phyloP scores from a whole-genome alignment of 495 filamentous ascomycete genomes.

The Penicilliopsis zonata region DNA sequence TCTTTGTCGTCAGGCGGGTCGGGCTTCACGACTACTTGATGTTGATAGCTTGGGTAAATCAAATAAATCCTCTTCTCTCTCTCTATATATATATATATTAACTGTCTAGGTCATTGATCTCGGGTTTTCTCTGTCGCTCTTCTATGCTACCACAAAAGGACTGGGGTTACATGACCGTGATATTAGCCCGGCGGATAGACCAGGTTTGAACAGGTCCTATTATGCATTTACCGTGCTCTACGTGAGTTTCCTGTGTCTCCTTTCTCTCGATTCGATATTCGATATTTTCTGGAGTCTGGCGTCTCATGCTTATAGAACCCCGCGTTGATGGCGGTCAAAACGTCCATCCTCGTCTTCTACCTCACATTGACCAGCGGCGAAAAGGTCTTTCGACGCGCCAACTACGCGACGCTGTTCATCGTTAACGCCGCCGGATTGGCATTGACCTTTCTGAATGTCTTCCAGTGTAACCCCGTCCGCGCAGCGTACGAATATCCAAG shows the following conservation, averaged over 20 bases:
- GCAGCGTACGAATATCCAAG: constrained; percentile 45
- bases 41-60: constrained; percentile 63
- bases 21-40: constrained; percentile 77
- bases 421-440: constrained; percentile 69
- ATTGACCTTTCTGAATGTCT: constrained; percentile 75
- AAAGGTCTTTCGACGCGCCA: constrained; percentile 56
- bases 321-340: constrained; percentile 64
- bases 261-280: too few relatives aligned
- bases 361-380: constrained; percentile 65
- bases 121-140: constrained; percentile 65
- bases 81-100: background rate
- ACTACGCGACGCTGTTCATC: constrained; percentile 55
- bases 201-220: constrained; percentile 49
- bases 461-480: constrained; percentile 69
- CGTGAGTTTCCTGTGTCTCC: constrained; percentile 35
- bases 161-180: constrained; percentile 65
- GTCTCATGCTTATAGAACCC: constrained; percentile 54
- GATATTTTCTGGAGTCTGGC: constrained; percentile 2
- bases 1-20: constrained; percentile 57
- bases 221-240: constrained; percentile 81
- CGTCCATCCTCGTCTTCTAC: constrained; percentile 85
- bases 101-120: constrained; percentile 50
- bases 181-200: constrained; percentile 35
- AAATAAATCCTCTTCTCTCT: constrained; percentile 1
- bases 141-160: constrained; percentile 56